A percentile compares a stretch with the other conserved stretches of the same genome.
Evolutionary conservation across 2,329 filamentous ascomycete genomes (phyloP).

Genomic region (Alternaria consortialis): DNA sequence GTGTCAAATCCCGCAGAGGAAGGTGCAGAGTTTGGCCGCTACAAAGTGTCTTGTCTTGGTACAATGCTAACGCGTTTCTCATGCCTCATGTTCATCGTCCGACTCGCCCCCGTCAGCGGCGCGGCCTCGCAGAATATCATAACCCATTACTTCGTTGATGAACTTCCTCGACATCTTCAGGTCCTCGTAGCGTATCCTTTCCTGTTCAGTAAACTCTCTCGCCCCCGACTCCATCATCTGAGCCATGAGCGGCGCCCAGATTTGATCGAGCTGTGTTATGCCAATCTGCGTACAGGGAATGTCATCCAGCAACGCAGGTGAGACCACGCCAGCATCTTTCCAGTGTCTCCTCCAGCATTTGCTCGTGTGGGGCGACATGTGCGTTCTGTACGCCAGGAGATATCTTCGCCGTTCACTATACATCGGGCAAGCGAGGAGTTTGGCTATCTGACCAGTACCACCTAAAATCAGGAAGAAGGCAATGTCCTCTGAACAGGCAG

Average conservation of each 20-base stretch:
- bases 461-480: conserved; percentile 49
- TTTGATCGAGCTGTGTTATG: conserved; percentile 48
- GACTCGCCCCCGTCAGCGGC: conserved; percentile 36
- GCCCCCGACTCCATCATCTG: conserved; percentile 43
- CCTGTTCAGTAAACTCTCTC: conserved; percentile 41
- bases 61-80: conserved; percentile 9
- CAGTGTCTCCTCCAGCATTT: conserved; percentile 46
- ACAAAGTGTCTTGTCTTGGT: conserved; percentile 3
- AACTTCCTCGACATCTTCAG: conserved; percentile 41
- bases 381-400: conserved; percentile 45
- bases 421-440: conserved; percentile 43
- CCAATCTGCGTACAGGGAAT: conserved; percentile 49
- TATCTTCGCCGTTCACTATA: conserved; percentile 45
- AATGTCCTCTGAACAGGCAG: conserved; percentile 47
- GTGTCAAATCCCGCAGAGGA: conserved; percentile 5
- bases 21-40: conserved; percentile 10
- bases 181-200: conserved; percentile 41
- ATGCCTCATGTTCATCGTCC: conserved; percentile 33
- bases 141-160: conserved; percentile 50
- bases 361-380: conserved; percentile 48
- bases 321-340: conserved; percentile 46
- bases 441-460: conserved; percentile 47
- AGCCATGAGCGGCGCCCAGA: conserved; percentile 46
- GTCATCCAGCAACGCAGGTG: conserved; percentile 46
- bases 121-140: conserved; percentile 46